phyloP scores from a whole-genome alignment of 208 protist genomes.

The Lotmaria passim region DNA sequence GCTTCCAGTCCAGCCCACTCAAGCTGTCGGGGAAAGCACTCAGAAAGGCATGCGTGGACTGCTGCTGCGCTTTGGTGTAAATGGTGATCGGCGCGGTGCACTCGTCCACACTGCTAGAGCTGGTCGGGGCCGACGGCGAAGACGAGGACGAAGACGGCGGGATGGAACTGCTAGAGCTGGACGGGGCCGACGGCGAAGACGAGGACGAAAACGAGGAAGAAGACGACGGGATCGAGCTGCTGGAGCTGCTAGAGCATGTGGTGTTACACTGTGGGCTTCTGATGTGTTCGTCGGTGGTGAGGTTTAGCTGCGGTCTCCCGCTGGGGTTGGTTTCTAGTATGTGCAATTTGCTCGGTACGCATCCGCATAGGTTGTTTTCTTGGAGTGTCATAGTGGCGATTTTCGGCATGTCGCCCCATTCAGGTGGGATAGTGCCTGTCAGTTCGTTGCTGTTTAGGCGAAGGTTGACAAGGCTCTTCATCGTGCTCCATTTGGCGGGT shows the following conservation, averaged over 20 bases:
- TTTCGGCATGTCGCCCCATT: background rate
- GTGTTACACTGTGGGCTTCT: background rate
- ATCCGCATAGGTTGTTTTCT: conserved; percentile 8
- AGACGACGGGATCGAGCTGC: background rate
- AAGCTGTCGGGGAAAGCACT: no score
- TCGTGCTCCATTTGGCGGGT: background rate
- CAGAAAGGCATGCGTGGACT: no score
- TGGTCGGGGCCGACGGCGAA: no score
- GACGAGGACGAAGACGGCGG: no score
- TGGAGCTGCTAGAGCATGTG: background rate
- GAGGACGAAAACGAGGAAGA: no score
- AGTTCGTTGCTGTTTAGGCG: conserved; percentile 12
- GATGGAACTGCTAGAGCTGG: no score
- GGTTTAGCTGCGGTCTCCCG: background rate
- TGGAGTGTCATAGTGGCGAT: background rate
- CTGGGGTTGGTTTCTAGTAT: background rate
- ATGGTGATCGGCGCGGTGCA: no score
- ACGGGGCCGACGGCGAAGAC: background rate
- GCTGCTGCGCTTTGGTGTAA: no score
- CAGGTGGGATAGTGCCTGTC: conserved; percentile 1
- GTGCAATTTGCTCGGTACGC: background rate
- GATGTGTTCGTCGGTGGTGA: background rate
- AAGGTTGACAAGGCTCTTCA: background rate
- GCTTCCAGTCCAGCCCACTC: no score
- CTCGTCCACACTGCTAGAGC: no score